Evolutionary conservation across 441 rosid genomes (phyloP).

Genomic region (Brassica balearica): DNA sequence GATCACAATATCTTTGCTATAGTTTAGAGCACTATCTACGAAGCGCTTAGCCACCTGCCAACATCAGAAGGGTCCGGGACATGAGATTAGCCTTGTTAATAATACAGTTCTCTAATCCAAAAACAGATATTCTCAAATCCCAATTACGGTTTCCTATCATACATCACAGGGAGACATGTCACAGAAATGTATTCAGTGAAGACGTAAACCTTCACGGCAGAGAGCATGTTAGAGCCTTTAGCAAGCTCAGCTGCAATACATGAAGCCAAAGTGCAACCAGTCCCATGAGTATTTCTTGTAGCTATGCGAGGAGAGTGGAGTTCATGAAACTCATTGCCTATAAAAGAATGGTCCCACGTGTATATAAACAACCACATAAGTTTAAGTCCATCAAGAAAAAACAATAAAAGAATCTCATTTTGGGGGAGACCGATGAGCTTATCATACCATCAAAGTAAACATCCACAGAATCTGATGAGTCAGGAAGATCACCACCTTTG

Average conservation of each 20-base stretch:
- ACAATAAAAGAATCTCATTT: neutral
- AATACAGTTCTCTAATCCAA: neutral
- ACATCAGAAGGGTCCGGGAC: constrained; percentile 25
- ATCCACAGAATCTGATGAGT: constrained; percentile 83
- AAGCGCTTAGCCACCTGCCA: constrained; percentile 78
- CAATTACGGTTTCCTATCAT: constrained; percentile 16
- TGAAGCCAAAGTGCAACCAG: constrained; percentile 98
- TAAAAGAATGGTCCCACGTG: constrained; percentile 18
- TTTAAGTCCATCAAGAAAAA: neutral
- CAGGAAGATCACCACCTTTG: constrained; percentile 96
- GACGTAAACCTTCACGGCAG: constrained; percentile 72
- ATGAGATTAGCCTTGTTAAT: constrained; percentile 17
- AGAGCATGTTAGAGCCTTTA: constrained; percentile 82
- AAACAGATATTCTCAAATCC: constrained; percentile 4
- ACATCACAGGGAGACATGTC: constrained; percentile 8
- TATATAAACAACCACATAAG: neutral
- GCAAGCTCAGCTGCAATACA: constrained; percentile 97
- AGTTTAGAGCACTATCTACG: constrained; percentile 64
- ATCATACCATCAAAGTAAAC: constrained; percentile 78
- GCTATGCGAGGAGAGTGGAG: constrained; percentile 69
- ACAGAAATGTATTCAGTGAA: neutral
- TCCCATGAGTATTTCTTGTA: constrained; percentile 91
- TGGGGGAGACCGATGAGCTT: constrained; percentile 3
- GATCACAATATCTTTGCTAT: constrained; percentile 81
- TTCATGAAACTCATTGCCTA: constrained; percentile 74